Base-by-base conservation (phyloP, 192 early-diverging fungal genomes). In the Polychytrium aggregatum region DNA sequence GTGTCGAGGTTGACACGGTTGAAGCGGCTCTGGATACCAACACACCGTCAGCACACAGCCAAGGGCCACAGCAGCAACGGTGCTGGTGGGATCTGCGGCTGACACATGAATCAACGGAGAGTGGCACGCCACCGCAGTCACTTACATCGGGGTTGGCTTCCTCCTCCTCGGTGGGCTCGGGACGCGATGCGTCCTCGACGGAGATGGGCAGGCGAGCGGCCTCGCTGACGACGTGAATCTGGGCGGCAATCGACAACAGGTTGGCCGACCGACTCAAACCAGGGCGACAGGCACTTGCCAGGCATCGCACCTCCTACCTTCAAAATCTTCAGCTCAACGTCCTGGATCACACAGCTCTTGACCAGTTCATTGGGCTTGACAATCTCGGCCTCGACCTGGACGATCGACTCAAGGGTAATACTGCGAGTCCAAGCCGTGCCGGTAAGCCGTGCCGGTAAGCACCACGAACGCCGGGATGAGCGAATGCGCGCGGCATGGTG, bases 301-400 rank as follows among this genome's bases (percentile, higher is more conserved):
- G n/a, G n/a, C n/a, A n/a, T n/a, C n/a, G n/a, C n/a, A n/a, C 2
- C 29, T 52, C 14, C 45, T 41, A 88, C 73, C 68, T 80, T 83
- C 30, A 62, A 55, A 57, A 98, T 82, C 17, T 72, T 70, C 46
- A 98, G 76, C 67, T 98, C 96, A n/a, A 84, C 84, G 59, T 88
- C 79, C 52, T 86, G 85, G 8, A 98, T 80, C 30, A 88, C 91
- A 65, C 93, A 97, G 57, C 82, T 83, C 69, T 87, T 86, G 52
- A 99, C 82, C 21, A 79, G 81, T 50, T 93, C 87, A 7, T 66
- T 63, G 28, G 90, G 78, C 62, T 83, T 78, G 18, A 72, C 76
- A 25, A 99, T 74, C 25, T 60, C 67, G 30, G 85, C 96, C 52
- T 91, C 82, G 11, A 97, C 74, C 27, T 85, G 51, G 2, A 99